Evolutionary conservation across 306 rosid genomes (phyloP).

Genomic region (Pachyrhizus erosus): DNA sequence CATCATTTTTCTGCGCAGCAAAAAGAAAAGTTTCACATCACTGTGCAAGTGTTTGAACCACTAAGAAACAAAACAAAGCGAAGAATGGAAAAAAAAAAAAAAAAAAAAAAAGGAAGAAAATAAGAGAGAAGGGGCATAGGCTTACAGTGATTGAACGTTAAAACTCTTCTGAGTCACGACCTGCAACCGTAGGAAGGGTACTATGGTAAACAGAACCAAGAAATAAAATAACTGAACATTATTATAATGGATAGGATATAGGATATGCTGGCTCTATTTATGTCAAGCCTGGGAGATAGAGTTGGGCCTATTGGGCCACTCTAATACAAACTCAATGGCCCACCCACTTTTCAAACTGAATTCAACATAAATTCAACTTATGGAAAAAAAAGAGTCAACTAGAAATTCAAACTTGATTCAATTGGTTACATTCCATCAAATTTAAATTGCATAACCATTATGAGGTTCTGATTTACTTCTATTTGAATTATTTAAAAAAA

Average conservation of each 20-base stretch:
- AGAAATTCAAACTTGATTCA: background rate
- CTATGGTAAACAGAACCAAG: background rate
- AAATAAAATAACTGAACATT: background rate
- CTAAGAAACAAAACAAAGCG: background rate
- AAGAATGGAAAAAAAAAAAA: background rate
- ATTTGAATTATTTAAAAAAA: no score
- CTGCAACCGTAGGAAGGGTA: slow-evolving; percentile 19
- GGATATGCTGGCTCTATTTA: no score
- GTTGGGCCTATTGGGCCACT: background rate
- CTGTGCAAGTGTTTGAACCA: background rate
- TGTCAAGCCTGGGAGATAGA: no score
- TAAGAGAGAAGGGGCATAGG: slow-evolving; percentile 31
- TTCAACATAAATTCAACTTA: background rate
- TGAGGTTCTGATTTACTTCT: background rate
- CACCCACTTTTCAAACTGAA: background rate
- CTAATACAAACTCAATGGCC: background rate
- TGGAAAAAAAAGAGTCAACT: background rate
- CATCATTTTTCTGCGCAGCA: slow-evolving; percentile 22
- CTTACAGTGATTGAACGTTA: slow-evolving; percentile 36
- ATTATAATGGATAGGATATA: background rate
- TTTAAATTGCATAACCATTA: no score
- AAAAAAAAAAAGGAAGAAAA: background rate
- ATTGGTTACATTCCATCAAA: background rate
- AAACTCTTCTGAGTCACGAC: background rate
- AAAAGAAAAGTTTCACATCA: background rate